A percentile compares a stretch with the other conserved stretches of the same genome.
Evolutionary conservation across 169 alveolate species (phyloP).

Genomic region (Amoebophrya sp.): DNA sequence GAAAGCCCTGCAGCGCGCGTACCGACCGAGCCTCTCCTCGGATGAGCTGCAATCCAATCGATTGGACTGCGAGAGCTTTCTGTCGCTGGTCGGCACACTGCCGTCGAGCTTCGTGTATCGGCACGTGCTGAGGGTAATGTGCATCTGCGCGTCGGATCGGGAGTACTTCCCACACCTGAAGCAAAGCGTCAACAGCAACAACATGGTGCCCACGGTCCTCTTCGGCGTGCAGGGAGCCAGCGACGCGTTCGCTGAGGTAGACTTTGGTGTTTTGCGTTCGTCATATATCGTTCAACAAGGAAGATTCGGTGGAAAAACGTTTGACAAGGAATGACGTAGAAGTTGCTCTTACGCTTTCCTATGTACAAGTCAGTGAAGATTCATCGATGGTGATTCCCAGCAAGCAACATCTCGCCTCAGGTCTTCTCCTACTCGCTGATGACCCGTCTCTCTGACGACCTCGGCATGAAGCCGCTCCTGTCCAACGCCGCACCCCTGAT

Average conservation of each 20-base stretch:
- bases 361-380: neutral
- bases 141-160: neutral
- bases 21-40: neutral
- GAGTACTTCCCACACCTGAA: neutral
- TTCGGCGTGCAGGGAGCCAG: neutral
- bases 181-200: neutral
- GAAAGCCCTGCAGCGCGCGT: constrained; percentile 12
- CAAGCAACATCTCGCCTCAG: neutral
- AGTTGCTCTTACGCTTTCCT: neutral
- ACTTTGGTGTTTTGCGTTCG: neutral
- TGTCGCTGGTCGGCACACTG: neutral
- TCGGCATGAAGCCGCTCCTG: neutral
- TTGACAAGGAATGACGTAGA: neutral
- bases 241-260: neutral
- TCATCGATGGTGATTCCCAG: too few species aligned
- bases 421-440: neutral
- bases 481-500: neutral
- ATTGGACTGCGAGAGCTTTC: neutral
- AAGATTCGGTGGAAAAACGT: too few species aligned
- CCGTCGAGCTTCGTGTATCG: neutral
- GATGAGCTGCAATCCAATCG: constrained; percentile 2
- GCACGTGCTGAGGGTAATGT: neutral
- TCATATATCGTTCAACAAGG: too few species aligned
- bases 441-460: neutral
- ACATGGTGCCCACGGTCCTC: neutral